These are phyloP conservation scores for Metschnikowia kunwiensis DNA, from an alignment of 805 yeast species.

Conservation along the genomic window DNA sequence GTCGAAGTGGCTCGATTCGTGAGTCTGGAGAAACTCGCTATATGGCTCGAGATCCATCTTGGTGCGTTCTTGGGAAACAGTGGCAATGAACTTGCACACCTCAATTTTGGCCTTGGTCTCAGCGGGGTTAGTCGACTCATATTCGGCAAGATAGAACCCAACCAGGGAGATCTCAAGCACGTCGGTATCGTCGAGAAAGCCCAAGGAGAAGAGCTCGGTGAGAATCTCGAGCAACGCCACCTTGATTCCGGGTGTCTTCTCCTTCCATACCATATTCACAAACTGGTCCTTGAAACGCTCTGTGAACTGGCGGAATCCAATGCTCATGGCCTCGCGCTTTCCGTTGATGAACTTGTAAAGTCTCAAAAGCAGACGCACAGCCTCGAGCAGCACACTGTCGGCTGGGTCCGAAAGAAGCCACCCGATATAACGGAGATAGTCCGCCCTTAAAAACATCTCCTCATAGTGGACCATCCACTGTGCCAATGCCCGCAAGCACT, in stretches of 20 bases:
- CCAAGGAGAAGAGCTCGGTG: slow-evolving; percentile 53
- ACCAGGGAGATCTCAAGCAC: slow-evolving; percentile 18
- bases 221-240: slow-evolving; percentile 49
- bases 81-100: slow-evolving; percentile 52
- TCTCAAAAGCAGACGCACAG: slow-evolving; percentile 50
- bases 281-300: slow-evolving; percentile 67
- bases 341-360: slow-evolving; percentile 37
- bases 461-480: slow-evolving; percentile 71
- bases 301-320: slow-evolving; percentile 74
- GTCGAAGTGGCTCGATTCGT: slow-evolving; percentile 25
- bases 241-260: slow-evolving; percentile 54
- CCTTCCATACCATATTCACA: slow-evolving; percentile 50
- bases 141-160: slow-evolving; percentile 19
- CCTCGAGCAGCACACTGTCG: slow-evolving; percentile 60
- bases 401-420: slow-evolving; percentile 79
- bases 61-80: slow-evolving; percentile 40
- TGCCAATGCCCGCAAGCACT: slow-evolving; percentile 62
- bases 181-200: slow-evolving; percentile 63
- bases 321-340: slow-evolving; percentile 31
- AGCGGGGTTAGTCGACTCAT: not conserved
- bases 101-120: slow-evolving; percentile 39
- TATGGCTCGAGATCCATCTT: slow-evolving; percentile 36
- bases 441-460: slow-evolving; percentile 64
- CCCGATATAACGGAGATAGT: slow-evolving; percentile 74
- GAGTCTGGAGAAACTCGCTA: slow-evolving; percentile 28